phyloP scores from a whole-genome alignment of 495 filamentous ascomycete genomes.

The Zalerion maritima region DNA sequence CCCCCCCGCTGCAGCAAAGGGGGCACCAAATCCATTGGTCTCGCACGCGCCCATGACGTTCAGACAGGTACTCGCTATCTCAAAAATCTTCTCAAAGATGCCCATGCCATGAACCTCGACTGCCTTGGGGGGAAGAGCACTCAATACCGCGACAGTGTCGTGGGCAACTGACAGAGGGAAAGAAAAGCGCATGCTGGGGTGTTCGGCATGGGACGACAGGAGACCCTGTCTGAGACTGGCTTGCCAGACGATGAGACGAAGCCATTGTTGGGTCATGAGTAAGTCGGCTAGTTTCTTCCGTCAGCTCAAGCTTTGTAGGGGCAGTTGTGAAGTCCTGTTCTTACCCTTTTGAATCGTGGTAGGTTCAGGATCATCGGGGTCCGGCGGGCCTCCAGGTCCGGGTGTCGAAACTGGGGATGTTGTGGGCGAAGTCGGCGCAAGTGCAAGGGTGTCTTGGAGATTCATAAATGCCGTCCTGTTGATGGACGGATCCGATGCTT shows the following conservation, averaged over 20 bases:
- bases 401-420: conserved; percentile 26
- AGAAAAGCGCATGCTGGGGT: conserved; percentile 38
- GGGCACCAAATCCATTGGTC: conserved; percentile 24
- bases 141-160: conserved; percentile 35
- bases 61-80: conserved; percentile 37
- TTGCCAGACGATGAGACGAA: conserved; percentile 47
- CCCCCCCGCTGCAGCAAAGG: background rate
- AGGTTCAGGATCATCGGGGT: conserved; percentile 2
- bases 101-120: conserved; percentile 46
- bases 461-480: conserved; percentile 27
- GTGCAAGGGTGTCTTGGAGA: conserved; percentile 24
- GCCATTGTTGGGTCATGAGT: conserved; percentile 47
- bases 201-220: conserved; percentile 26
- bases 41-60: conserved; percentile 29
- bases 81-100: conserved; percentile 42
- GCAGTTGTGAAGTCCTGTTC: too few relatives aligned
- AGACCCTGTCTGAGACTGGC: conserved; percentile 40
- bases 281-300: conserved; percentile 47
- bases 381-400: conserved; percentile 20
- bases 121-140: conserved; percentile 31
- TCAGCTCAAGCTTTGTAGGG: conserved; percentile 25
- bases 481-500: conserved; percentile 14
- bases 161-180: conserved; percentile 42
- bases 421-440: conserved; percentile 23
- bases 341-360: too few relatives aligned